Base-by-base conservation (phyloP, 306 rosid genomes). In the Biancaea sappan region DNA sequence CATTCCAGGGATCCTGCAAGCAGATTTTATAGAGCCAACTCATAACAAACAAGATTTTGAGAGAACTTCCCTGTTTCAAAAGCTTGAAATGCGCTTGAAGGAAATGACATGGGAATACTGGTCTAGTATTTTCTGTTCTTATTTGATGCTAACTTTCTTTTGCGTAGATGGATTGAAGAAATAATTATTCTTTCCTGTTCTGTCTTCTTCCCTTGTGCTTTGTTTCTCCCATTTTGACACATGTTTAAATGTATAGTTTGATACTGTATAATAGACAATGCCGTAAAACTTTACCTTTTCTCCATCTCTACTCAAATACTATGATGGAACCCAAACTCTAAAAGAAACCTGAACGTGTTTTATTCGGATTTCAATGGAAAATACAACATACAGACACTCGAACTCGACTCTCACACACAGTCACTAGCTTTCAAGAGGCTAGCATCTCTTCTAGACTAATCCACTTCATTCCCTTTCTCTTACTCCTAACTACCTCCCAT, bases 1-100 rank as follows among this genome's bases (percentile, higher is more conserved):
- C 70, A 47, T 69, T 69, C 35, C 63, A 94, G 99, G 99, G 73
- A 68, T 94, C 84, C 69, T 92, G 76, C 90, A 87, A 79, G 99
- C 99, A 68, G 87, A 92, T 84, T 92, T 92, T 84, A 63, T 92
- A 61, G 86, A 92, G 82, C 99, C 99, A 4, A 82, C 95, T 19
- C 99, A 94, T 82, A 86, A 90, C 77, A 94, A 94, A 81, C 99
- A 94, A 85, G 99, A 94, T 80, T 94, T 94, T 69, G 99, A 94
- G 86, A 90, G 80, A 86, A 92, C 96, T 76, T 82, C 93, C 44
- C 74, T 94, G 76, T 92, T 90, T 77, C 97, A 87, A 84, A 94
- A 90, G 85, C 95, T 94, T 79, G 96, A 90, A 87, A 71, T 1
- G 34, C 97, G 99, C 26, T 86, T 94, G 79, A 94, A 84, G 82